Conservation (phyloP, 169 alveolate genomes). For the Plasmodium gaboni region DNA sequence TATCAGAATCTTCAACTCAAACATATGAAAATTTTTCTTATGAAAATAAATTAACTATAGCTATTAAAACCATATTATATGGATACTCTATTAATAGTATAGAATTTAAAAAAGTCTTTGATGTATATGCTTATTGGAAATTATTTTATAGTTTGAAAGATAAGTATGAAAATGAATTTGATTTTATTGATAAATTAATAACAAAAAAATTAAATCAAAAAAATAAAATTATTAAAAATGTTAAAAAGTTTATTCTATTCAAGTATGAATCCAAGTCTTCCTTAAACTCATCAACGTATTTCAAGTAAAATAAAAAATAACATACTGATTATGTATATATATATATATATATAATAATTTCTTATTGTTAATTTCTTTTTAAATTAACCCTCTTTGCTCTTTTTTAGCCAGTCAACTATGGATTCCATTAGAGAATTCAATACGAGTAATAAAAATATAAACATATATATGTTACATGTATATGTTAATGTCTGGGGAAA, state of each 20-base stretch:
- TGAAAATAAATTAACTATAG: constrained; percentile 58
- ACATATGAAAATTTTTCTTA: constrained; percentile 37
- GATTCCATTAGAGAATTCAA: constrained; percentile 36
- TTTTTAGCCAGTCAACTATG: constrained; percentile 53
- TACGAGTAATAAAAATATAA: constrained; percentile 2
- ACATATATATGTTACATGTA: neutral
- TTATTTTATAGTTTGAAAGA: constrained; percentile 33
- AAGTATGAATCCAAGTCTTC: constrained; percentile 36
- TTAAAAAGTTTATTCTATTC: constrained; percentile 31
- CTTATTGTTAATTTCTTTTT: neutral
- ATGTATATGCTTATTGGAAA: constrained; percentile 18
- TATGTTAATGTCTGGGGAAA: neutral
- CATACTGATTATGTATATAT: neutral
- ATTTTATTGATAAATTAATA: constrained; percentile 40
- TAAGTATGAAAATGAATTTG: constrained; percentile 42
- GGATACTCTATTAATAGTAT: constrained; percentile 8
- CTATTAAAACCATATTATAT: constrained; percentile 34
- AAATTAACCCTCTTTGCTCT: neutral
- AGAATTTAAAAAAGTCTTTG: constrained; percentile 4
- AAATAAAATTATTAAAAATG: constrained; percentile 36
- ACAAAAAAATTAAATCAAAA: constrained; percentile 28
- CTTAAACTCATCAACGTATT: constrained; percentile 29
- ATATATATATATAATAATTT: neutral
- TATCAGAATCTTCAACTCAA: constrained; percentile 50
- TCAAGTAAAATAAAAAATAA: constrained; percentile 33